These are phyloP conservation scores for Cytospora paraplurivora DNA, from an alignment of 2,329 filamentous ascomycete genomes.

Conservation along the genomic window DNA sequence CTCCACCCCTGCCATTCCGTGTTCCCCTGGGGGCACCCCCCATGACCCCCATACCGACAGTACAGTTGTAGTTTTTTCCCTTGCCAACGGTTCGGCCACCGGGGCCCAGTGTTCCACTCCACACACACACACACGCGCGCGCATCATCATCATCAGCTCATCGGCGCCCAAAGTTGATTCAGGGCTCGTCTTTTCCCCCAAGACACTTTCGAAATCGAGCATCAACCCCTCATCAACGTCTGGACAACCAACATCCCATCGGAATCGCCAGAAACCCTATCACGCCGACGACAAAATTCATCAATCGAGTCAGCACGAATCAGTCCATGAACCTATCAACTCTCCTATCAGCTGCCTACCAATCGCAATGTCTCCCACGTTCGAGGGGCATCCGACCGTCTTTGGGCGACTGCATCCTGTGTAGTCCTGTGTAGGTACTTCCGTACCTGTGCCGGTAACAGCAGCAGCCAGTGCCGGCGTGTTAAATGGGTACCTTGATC, in stretches of 20 bases:
- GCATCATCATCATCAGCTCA: background rate
- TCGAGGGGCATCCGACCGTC: background rate
- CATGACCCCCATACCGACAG: too few relatives aligned
- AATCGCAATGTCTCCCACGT: constrained; percentile 9
- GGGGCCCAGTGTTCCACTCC: background rate
- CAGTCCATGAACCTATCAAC: background rate
- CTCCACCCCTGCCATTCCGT: background rate
- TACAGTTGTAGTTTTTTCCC: background rate
- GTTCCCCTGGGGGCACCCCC: background rate
- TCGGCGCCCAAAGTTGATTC: background rate
- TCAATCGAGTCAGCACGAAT: background rate
- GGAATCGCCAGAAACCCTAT: background rate
- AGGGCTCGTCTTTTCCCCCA: background rate
- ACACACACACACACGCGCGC: too few relatives aligned
- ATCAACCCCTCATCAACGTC: background rate
- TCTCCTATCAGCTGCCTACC: background rate
- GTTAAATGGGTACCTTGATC: constrained; percentile 5
- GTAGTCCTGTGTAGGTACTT: background rate
- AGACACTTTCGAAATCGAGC: constrained; percentile 6
- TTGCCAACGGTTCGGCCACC: background rate
- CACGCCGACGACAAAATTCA: background rate
- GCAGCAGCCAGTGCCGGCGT: background rate
- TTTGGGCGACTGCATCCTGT: constrained; percentile 2
- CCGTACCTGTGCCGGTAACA: constrained; percentile 4
- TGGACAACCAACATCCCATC: background rate